Percentiles rank a stretch among this genome's conserved stretches.
Evolutionary conservation across 2,329 filamentous ascomycete species (phyloP).

Genomic region (Huntiella savannae): DNA sequence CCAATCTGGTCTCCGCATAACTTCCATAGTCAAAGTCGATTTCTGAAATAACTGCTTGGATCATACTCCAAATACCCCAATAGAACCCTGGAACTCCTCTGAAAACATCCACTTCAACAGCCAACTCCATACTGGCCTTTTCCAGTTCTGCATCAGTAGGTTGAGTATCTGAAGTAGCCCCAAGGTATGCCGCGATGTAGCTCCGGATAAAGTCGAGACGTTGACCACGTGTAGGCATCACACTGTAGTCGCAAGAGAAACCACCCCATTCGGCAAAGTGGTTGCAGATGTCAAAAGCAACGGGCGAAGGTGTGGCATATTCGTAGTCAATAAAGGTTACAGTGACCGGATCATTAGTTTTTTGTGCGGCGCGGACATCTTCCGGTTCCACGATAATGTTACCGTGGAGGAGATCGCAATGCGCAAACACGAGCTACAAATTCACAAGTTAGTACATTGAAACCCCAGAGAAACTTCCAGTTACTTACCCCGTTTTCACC

Average conservation of each 20-base stretch:
- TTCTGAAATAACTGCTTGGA: slow-evolving; percentile 81
- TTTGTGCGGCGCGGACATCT: slow-evolving; percentile 12
- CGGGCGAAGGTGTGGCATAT: slow-evolving; percentile 84
- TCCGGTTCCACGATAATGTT: slow-evolving; percentile 72
- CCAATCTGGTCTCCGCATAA: slow-evolving; percentile 70
- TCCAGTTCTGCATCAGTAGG: slow-evolving; percentile 26
- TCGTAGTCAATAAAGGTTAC: slow-evolving; percentile 96
- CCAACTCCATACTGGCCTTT: slow-evolving; percentile 48
- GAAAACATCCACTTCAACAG: slow-evolving; percentile 68
- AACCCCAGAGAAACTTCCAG: neutral
- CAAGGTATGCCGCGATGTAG: slow-evolving; percentile 60
- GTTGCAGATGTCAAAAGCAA: slow-evolving; percentile 91
- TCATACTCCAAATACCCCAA: slow-evolving; percentile 89
- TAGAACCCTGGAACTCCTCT: slow-evolving; percentile 77
- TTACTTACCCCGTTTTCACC: slow-evolving; percentile 50
- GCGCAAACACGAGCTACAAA: slow-evolving; percentile 64
- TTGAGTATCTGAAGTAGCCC: slow-evolving; percentile 21
- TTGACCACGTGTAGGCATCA: slow-evolving; percentile 59
- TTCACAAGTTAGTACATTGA: too few species aligned
- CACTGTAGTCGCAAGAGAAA: slow-evolving; percentile 80
- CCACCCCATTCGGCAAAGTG: slow-evolving; percentile 98
- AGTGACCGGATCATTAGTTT: slow-evolving; percentile 19
- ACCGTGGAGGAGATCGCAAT: slow-evolving; percentile 88
- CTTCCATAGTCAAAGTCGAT: slow-evolving; percentile 94
- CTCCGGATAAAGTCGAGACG: slow-evolving; percentile 65